Evolutionary conservation across 805 yeast genomes (phyloP), one percentile per base, ranked within the genome.

Genomic region (Candida silvicultrix): DNA sequence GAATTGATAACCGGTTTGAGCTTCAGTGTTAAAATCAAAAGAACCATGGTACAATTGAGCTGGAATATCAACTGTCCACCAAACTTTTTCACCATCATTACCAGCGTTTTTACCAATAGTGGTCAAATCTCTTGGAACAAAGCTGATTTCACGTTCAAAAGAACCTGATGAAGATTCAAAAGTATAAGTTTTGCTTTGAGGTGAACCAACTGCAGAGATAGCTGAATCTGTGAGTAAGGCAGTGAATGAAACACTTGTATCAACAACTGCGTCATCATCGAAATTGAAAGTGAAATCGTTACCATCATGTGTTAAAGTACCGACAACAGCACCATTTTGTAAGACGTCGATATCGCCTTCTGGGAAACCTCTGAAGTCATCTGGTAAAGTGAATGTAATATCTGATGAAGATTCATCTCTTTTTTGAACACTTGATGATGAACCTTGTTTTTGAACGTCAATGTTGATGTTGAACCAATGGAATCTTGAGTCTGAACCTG

Each of bases 31-130:
- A 11, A 38, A 38, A 11, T 38, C 41, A 7, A 38, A 38, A 10
- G 31, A 25, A 11, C 32, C 31, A n/a, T 25, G 32, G 21, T 38
- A 38, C 2, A 38, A 8, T 23, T 29, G 12, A n/a, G 32, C 32
- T 38, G 41, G 41, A 18, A 38, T 14, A 38, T 38, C 41, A 23
- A 38, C 15, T 5, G 41, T 38, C 41, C 41, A 38, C 41, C 41
- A 38, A 25, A 38, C 41, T 16, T 25, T 23, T n/a, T 16, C 41
- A 38, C 41, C 41, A 25, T 38, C 34, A 25, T 38, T 38, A 38
- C 41, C 41, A 18, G 31, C 31, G 21, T 38, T 38, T 12, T 38
- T 38, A 25, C 32, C 21, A 25, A 38, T 21, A n/a, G 21, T 25
- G 4, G 41, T n/a, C 11, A 38, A 25, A n/a, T 38, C 41, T 38